Percentiles rank a stretch among this genome's conserved stretches.
These are phyloP conservation scores for Friedmanniomyces simplex DNA, from an alignment of 495 filamentous ascomycete genomes.

Conservation along the genomic window DNA sequence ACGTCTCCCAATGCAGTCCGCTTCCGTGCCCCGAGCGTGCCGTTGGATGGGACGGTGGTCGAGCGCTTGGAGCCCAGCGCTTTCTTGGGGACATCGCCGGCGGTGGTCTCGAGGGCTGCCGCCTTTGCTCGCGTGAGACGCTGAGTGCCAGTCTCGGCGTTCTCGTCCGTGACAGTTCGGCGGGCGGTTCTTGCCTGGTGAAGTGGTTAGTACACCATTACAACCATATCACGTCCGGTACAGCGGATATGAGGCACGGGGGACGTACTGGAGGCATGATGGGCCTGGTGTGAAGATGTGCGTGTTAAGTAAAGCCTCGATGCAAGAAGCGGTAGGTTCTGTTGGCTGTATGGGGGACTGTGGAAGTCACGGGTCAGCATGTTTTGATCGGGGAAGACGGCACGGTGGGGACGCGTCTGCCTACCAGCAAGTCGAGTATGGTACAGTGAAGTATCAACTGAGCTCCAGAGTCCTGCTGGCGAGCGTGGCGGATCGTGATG, in stretches of 20 bases:
- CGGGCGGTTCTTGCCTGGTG: constrained; percentile 46
- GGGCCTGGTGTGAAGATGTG: background rate
- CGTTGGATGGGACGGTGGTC: constrained; percentile 35
- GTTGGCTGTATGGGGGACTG: background rate
- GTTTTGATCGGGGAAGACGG: constrained; percentile 1
- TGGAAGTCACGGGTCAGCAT: constrained; percentile 11
- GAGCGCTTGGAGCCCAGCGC: constrained; percentile 62
- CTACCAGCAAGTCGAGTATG: background rate
- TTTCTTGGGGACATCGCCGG: constrained; percentile 52
- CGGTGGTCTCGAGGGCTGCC: constrained; percentile 54
- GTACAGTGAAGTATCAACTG: background rate
- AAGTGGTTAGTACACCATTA: background rate
- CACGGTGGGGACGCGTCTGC: constrained; percentile 8
- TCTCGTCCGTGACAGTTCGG: constrained; percentile 73
- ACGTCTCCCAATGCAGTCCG: constrained; percentile 63
- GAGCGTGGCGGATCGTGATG: constrained; percentile 8
- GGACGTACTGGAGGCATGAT: constrained; percentile 22
- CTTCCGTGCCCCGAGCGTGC: constrained; percentile 27
- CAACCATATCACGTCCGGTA: background rate
- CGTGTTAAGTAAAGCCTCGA: background rate
- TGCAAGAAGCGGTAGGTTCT: background rate
- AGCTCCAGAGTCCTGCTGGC: constrained; percentile 8
- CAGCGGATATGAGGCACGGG: background rate
- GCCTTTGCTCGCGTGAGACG: constrained; percentile 91
- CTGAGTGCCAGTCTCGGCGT: constrained; percentile 80